Percentiles rank a stretch among this genome's conserved stretches.
Evolutionary conservation across 306 rosid genomes (phyloP).

Genomic region (Trifolium fragiferum): DNA sequence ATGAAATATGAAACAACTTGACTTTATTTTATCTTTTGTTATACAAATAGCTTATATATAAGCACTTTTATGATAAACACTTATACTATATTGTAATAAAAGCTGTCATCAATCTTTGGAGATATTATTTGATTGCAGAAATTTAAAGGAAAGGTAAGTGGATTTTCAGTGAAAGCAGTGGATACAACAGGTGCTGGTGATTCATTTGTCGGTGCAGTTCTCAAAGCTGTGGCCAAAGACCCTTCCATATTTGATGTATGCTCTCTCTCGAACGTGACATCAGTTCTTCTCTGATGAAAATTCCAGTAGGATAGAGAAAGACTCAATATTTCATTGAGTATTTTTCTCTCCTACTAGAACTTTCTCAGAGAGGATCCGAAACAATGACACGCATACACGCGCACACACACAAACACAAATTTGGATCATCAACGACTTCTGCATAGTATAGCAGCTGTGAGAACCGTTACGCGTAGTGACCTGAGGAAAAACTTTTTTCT

Average conservation of each 20-base stretch:
- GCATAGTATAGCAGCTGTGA: background rate
- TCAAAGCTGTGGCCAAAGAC: constrained; percentile 54
- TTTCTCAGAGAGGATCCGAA: background rate
- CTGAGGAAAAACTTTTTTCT: background rate
- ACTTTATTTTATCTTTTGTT: too few relatives aligned
- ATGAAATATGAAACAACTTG: too few relatives aligned
- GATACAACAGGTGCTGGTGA: constrained; percentile 87
- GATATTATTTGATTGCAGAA: constrained; percentile 45
- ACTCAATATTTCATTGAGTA: background rate
- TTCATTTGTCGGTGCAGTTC: constrained; percentile 68
- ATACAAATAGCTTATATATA: too few relatives aligned
- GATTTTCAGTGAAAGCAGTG: constrained; percentile 56
- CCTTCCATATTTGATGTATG: constrained; percentile 51
- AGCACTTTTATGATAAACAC: too few relatives aligned
- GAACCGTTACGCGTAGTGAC: background rate
- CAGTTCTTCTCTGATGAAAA: background rate
- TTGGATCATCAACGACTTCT: background rate
- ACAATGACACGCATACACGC: background rate
- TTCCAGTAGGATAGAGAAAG: too few relatives aligned
- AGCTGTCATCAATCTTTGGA: background rate
- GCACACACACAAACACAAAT: background rate
- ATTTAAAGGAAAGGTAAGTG: constrained; percentile 61
- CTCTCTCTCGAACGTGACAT: background rate
- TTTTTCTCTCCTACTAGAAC: background rate
- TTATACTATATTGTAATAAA: constrained; percentile 1